Evolutionary conservation across 768 basidiomycete species (phyloP).

Genomic region (Amanita muscaria): DNA sequence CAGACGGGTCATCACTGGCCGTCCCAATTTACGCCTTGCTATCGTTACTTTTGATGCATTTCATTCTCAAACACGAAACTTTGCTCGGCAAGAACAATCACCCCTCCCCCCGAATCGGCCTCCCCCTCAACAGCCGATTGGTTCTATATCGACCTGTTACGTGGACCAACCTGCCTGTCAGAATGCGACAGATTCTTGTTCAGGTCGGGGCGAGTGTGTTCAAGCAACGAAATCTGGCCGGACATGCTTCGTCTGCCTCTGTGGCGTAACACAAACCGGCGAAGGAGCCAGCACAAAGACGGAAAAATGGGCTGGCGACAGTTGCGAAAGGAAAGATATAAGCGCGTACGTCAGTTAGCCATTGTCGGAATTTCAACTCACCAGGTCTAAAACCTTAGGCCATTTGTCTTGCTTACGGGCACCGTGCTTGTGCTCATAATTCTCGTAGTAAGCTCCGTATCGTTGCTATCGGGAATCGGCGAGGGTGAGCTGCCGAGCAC

Average conservation of each 20-base stretch:
- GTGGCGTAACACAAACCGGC: conserved; percentile 39
- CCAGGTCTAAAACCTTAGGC: conserved; percentile 30
- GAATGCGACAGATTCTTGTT: conserved; percentile 58
- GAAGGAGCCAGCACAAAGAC: conserved; percentile 44
- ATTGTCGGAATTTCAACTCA: conserved; percentile 1
- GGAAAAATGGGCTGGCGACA: conserved; percentile 65
- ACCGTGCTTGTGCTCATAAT: conserved; percentile 57
- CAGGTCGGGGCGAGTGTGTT: conserved; percentile 61
- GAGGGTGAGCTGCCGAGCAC: conserved; percentile 63
- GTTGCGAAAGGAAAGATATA: conserved; percentile 72
- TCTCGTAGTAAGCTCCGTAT: conserved; percentile 57
- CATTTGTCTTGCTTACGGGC: conserved; percentile 67
- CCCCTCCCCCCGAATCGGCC: conserved; percentile 36
- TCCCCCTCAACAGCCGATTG: conserved; percentile 44
- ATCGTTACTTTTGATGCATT: conserved; percentile 40
- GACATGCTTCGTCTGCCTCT: conserved; percentile 47
- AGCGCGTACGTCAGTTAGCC: conserved; percentile 62
- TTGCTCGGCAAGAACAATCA: conserved; percentile 35
- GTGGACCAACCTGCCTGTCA: conserved; percentile 42
- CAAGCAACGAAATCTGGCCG: conserved; percentile 50
- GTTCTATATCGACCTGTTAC: conserved; percentile 57
- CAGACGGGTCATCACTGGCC: conserved; percentile 28
- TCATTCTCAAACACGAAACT: conserved; percentile 27
- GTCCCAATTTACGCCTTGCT: conserved; percentile 36
- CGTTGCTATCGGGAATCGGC: conserved; percentile 56